These are phyloP conservation scores for Cladosporium oxysporum DNA, from an alignment of 2,329 filamentous ascomycete species.

Conservation along the genomic window DNA sequence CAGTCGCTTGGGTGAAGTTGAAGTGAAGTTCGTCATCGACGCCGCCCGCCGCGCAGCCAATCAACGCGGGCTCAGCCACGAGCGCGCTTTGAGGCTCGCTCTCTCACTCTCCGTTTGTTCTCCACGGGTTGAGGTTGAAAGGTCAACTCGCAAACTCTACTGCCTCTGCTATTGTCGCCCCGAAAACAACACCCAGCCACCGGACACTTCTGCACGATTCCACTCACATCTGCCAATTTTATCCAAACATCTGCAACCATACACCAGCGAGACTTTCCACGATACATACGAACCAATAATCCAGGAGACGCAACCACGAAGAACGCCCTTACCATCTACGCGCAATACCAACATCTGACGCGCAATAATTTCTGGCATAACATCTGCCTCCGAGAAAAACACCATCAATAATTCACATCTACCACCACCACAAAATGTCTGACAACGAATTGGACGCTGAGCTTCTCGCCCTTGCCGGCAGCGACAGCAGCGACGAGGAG, in stretches of 20 bases:
- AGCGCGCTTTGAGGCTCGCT: not conserved
- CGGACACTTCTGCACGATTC: not conserved
- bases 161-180: conserved; percentile 8
- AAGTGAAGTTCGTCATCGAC: conserved; percentile 13
- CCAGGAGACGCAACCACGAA: conserved; percentile 14
- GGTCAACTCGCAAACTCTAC: not conserved
- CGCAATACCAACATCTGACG: conserved; percentile 1
- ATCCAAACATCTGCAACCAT: not conserved
- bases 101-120: not conserved
- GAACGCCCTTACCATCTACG: not conserved
- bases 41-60: not conserved
- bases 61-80: conserved; percentile 4
- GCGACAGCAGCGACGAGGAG: conserved; percentile 55
- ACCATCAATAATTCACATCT: not conserved
- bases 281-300: not conserved
- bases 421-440: conserved; percentile 17
- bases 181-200: not conserved
- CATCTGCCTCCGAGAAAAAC: not conserved
- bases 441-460: conserved; percentile 80
- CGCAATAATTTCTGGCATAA: not conserved
- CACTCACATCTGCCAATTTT: not conserved
- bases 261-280: not conserved
- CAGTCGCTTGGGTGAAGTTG: not conserved
- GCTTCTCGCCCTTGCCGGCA: conserved; percentile 86
- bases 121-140: conserved; percentile 7